Base-by-base conservation (phyloP, 2,329 filamentous ascomycete species). In the Colletotrichum musae region DNA sequence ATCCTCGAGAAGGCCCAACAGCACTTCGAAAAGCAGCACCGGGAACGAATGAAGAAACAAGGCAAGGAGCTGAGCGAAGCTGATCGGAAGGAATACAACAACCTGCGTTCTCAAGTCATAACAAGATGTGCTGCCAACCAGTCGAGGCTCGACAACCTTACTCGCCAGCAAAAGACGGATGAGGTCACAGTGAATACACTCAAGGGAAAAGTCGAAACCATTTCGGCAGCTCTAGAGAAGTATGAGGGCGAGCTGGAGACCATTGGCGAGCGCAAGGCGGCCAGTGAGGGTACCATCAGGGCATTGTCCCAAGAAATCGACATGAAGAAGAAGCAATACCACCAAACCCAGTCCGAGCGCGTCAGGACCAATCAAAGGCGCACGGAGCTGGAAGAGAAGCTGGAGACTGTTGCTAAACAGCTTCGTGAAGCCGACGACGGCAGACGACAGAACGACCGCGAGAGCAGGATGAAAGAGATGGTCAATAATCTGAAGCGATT, bases 301-400 rank as follows among this genome's bases (percentile, higher is more conserved):
- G 86, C 93, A 54, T 87, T 92, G n/a, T 87, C 89, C 7, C 87
- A 89, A 70, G 92, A 96, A n/a, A 93, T 97, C 58, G 92, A 94
- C 36, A 82, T 85, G 26, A 98, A 97, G 84, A 97, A 97, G 82
- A 97, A 95, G 77, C 93, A 96, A 70, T 93, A 94, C 77, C 96
- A 97, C 77, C 89, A 91, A 62, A 85, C 97, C 48, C 92, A 93
- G 71, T 97, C 94, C 1, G 94, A 97, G 77, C 91, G 94, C 58
- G 88, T 95, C 9, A 90, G 94, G 59, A 91, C 93, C 9, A 92
- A 93, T 61, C 93, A 97, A 77, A 91, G 92, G 77, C 90, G 92
- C 62, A 96, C 93, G 0, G 96, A 98, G 77, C 88, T 97, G 2
- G 95, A 99, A 73, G 95, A 98, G 80, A 95, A 97, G 79, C 88